Percentiles rank a stretch among this genome's conserved stretches.
phyloP scores from a whole-genome alignment of 441 rosid species.

The Kokia cookei region DNA sequence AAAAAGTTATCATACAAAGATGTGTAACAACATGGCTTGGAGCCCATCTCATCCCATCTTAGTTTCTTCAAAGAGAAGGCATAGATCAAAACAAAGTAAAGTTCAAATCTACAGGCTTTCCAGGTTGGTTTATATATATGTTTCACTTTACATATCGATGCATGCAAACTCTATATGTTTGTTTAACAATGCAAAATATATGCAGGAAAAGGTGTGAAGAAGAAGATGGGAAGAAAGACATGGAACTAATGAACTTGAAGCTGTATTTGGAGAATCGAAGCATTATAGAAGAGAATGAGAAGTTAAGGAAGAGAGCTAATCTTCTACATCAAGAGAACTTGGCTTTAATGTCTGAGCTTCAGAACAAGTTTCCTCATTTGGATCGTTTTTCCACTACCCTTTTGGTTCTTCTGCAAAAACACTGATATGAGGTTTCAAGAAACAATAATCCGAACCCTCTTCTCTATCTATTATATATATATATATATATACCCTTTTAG shows the following conservation, averaged over 20 bases:
- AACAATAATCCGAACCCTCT: background rate
- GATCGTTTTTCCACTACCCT: conserved; percentile 28
- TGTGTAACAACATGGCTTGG: conserved; percentile 37
- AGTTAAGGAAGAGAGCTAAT: conserved; percentile 37
- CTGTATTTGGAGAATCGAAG: conserved; percentile 39
- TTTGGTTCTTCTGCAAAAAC: conserved; percentile 21
- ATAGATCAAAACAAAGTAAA: conserved; percentile 30
- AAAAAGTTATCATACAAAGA: conserved; percentile 4
- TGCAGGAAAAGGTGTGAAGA: conserved; percentile 27
- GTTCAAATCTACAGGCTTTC: conserved; percentile 40
- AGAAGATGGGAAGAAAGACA: conserved; percentile 17
- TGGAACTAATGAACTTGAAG: conserved; percentile 38
- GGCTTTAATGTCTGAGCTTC: conserved; percentile 31
- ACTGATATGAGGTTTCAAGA: background rate
- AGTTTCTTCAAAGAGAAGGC: conserved; percentile 24
- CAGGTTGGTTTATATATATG: conserved; percentile 21
- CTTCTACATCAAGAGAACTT: conserved; percentile 39
- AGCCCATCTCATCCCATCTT: conserved; percentile 22
- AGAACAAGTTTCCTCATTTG: conserved; percentile 28
- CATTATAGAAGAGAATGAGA: conserved; percentile 39
- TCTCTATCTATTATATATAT: background rate
- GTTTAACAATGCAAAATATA: background rate
- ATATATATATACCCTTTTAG: background rate
- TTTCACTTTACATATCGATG: background rate
- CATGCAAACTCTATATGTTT: background rate